phyloP scores from a whole-genome alignment of 2,329 filamentous ascomycete species.

The Nothophoma quercina region DNA sequence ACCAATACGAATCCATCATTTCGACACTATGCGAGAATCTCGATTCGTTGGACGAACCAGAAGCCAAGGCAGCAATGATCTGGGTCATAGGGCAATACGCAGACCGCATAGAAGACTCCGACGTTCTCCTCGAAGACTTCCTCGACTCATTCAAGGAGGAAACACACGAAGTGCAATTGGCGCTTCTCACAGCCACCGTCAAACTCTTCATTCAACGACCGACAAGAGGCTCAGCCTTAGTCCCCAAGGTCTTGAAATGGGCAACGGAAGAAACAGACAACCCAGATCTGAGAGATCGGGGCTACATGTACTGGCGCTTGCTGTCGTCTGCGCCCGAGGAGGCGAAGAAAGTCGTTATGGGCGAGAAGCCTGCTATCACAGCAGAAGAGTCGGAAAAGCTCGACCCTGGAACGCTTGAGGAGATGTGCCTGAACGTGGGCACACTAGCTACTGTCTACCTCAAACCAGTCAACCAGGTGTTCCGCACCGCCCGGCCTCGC shows the following conservation, averaged over 20 bases:
- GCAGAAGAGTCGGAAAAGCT: conserved; percentile 90
- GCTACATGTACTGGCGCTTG: conserved; percentile 99
- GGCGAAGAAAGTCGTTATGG: conserved; percentile 92
- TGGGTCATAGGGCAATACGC: conserved; percentile 99
- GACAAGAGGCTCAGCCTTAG: conserved; percentile 90
- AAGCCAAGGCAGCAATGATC: conserved; percentile 98
- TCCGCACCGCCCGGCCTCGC: conserved; percentile 83
- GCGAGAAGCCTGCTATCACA: conserved; percentile 94
- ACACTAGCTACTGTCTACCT: conserved; percentile 97
- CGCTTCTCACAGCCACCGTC: conserved; percentile 92
- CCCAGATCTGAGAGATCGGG: conserved; percentile 91
- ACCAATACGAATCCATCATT: conserved; percentile 98
- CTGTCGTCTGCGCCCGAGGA: conserved; percentile 89
- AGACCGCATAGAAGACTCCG: conserved; percentile 95
- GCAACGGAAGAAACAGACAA: conserved; percentile 99
- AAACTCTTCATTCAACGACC: conserved; percentile 98
- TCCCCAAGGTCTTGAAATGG: conserved; percentile 96
- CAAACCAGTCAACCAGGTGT: conserved; percentile 96
- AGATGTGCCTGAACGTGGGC: conserved; percentile 96
- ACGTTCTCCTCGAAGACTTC: conserved; percentile 93
- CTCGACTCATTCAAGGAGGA: conserved; percentile 93
- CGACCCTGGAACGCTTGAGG: conserved; percentile 88
- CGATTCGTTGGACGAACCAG: conserved; percentile 94
- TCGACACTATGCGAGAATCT: conserved; percentile 94
- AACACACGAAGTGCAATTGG: conserved; percentile 92